Conservation (phyloP, 148 eudicot species). For the Fagopyrum homotropicum region DNA sequence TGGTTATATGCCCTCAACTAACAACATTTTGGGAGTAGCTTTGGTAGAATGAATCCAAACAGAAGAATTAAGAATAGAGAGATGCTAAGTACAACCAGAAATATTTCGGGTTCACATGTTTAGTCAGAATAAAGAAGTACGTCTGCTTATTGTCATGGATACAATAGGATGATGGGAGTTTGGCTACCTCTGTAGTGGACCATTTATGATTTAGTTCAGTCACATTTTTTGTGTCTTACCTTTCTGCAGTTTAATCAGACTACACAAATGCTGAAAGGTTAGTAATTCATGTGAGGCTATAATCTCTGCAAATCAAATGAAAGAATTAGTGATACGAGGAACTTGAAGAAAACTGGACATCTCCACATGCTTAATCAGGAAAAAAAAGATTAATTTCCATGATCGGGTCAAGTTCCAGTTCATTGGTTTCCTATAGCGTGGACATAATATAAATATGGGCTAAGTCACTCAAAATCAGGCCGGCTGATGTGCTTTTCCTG, state of each 20-base stretch:
- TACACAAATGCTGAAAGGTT: background rate
- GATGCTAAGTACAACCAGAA: background rate
- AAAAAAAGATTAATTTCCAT: background rate
- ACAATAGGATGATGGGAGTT: background rate
- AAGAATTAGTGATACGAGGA: background rate
- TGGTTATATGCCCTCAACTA: background rate
- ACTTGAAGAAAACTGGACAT: background rate
- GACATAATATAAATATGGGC: conserved; percentile 25
- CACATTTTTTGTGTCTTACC: background rate
- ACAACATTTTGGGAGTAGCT: background rate
- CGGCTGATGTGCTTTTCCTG: conserved; percentile 22
- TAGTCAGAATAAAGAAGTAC: background rate
- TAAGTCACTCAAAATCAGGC: conserved; percentile 27
- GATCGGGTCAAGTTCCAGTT: background rate
- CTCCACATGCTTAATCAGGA: background rate
- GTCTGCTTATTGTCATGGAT: background rate
- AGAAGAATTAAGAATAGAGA: background rate
- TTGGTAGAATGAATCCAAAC: background rate
- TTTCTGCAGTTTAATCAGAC: background rate
- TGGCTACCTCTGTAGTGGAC: background rate
- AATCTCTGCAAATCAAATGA: background rate
- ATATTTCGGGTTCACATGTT: background rate
- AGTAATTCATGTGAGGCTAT: background rate
- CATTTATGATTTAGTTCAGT: background rate
- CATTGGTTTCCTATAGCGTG: conserved; percentile 10